Percentiles rank a stretch among this genome's conserved stretches.
phyloP scores from a whole-genome alignment of 2,329 filamentous ascomycete genomes.

The Ophiosphaerella narmari region DNA sequence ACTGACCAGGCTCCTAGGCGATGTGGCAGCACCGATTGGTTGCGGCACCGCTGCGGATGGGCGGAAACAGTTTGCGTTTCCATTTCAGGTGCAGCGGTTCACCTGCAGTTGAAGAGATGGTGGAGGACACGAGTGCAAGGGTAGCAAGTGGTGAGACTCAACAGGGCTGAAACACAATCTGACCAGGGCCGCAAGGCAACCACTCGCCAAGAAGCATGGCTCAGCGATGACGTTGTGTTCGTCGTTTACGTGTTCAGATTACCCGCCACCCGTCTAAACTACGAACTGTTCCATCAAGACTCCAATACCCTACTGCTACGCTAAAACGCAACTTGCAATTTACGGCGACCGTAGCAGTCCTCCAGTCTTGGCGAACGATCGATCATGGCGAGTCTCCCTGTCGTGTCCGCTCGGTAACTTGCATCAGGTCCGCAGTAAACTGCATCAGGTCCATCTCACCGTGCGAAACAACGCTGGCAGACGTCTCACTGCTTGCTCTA shows the following conservation, averaged over 20 bases:
- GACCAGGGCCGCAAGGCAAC: not conserved
- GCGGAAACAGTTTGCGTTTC: conserved; percentile 6
- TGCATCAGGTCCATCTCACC: not conserved
- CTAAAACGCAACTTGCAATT: no score
- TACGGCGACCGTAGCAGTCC: no score
- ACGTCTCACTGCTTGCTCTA: not conserved
- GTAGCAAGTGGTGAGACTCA: conserved; percentile 4
- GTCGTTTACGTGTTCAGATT: no score
- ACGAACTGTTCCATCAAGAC: no score
- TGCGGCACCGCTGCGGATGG: conserved; percentile 3
- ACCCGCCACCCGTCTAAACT: no score
- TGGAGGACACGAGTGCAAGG: not conserved
- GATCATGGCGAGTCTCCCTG: not conserved
- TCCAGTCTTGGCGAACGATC: no score
- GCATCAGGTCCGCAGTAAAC: not conserved
- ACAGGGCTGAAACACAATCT: conserved; percentile 15
- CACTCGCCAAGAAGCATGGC: conserved; percentile 7
- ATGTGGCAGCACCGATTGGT: conserved; percentile 9
- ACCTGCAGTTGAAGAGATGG: not conserved
- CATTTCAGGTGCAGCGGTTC: conserved; percentile 1
- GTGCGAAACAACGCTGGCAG: conserved; percentile 2
- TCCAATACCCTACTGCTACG: no score
- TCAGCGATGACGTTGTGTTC: not conserved
- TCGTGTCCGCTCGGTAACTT: not conserved
- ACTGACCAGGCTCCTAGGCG: not conserved